phyloP scores from a whole-genome alignment of 1,139 yeast species.

The Entelexis sorbosivorans region DNA sequence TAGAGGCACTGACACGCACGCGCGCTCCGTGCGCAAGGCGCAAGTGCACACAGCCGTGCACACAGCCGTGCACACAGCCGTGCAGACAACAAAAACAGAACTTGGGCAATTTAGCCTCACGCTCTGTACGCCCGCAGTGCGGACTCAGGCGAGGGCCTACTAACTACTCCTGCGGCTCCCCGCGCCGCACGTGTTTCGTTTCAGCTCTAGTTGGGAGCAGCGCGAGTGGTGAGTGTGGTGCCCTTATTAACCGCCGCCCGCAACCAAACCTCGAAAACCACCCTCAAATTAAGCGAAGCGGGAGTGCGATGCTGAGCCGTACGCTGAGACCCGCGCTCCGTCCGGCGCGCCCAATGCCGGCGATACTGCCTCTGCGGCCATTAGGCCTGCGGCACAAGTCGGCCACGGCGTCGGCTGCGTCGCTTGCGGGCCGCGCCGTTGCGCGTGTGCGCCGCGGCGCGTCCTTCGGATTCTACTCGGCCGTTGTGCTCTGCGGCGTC shows the following conservation, averaged over 20 bases:
- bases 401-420: slow-evolving; percentile 8
- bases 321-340: neutral
- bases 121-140: too few relatives aligned
- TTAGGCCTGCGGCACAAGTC: slow-evolving; percentile 3
- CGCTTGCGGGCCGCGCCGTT: slow-evolving; percentile 13
- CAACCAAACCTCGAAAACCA: neutral
- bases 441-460: slow-evolving; percentile 18
- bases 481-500: slow-evolving; percentile 44
- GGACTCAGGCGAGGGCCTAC: too few relatives aligned
- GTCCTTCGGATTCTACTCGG: slow-evolving; percentile 31
- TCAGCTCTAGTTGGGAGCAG: too few relatives aligned
- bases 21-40: too few relatives aligned
- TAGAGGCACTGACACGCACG: too few relatives aligned
- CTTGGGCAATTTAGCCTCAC: too few relatives aligned
- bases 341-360: neutral
- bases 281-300: neutral
- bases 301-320: neutral
- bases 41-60: too few relatives aligned
- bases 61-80: too few relatives aligned
- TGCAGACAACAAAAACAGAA: too few relatives aligned
- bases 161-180: too few relatives aligned
- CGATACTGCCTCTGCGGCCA: neutral
- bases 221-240: too few relatives aligned
- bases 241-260: neutral
- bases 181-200: too few relatives aligned